Conservation (phyloP, 768 basidiomycete genomes). For the Agaricus subrufescens region DNA sequence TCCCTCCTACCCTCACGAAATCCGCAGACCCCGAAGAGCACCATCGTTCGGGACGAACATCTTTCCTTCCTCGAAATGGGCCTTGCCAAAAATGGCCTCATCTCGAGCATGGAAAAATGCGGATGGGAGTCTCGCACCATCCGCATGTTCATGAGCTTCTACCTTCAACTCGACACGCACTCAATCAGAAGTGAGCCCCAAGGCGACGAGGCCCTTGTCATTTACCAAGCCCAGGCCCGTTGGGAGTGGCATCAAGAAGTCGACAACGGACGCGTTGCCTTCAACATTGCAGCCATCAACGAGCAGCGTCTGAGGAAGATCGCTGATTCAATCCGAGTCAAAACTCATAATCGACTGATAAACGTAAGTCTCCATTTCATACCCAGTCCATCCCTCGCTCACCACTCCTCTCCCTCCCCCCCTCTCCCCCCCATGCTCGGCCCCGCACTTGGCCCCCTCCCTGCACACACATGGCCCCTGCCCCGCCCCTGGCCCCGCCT, state of each 20-base stretch:
- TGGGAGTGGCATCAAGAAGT: constrained; percentile 12
- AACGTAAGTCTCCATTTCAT: no score
- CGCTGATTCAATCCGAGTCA: no score
- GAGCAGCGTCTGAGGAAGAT: no score
- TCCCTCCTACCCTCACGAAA: not conserved
- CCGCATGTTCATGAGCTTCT: not conserved
- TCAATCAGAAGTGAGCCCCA: not conserved
- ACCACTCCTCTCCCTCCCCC: no score
- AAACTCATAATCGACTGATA: no score
- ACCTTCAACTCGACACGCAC: not conserved
- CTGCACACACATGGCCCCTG: no score
- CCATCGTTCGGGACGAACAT: not conserved
- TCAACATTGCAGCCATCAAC: not conserved
- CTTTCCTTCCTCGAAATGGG: not conserved
- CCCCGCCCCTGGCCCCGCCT: no score
- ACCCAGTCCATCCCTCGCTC: no score
- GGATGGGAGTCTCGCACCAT: no score
- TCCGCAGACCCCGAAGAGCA: not conserved
- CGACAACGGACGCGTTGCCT: no score
- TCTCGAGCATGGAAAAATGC: not conserved
- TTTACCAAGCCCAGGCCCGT: constrained; percentile 9
- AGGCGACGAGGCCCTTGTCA: constrained; percentile 8
- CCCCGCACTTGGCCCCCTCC: no score
- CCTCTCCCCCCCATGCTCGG: no score
- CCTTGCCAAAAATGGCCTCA: not conserved